phyloP scores from a whole-genome alignment of 2,329 filamentous ascomycete genomes.

The Blastomyces emzantsi region DNA sequence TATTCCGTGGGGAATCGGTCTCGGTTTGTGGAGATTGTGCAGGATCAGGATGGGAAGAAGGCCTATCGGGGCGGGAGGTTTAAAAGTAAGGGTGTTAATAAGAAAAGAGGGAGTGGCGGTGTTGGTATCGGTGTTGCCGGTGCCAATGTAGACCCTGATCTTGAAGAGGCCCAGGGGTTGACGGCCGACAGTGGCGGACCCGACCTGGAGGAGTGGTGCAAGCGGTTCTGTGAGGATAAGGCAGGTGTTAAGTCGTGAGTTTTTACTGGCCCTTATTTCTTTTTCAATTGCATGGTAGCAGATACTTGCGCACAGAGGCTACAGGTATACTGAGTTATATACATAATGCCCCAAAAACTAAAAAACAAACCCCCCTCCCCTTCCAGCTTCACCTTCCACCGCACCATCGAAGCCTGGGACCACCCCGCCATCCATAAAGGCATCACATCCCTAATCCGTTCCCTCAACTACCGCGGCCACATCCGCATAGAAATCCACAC shows the following conservation, averaged over 20 bases:
- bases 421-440: conserved; percentile 20
- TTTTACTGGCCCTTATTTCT: neutral
- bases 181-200: conserved; percentile 17
- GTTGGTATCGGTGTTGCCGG: too few relatives aligned
- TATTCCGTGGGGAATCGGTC: neutral
- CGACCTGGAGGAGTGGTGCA: conserved; percentile 25
- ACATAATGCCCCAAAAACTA: conserved; percentile 5
- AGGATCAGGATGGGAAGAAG: conserved; percentile 20
- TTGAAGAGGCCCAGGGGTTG: conserved; percentile 14
- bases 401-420: conserved; percentile 22
- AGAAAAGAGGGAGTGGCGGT: conserved; percentile 7
- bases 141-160: conserved; percentile 7
- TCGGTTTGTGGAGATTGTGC: conserved; percentile 14
- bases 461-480: conserved; percentile 30
- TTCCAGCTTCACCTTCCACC: conserved; percentile 24
- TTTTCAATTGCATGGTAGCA: neutral
- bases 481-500: conserved; percentile 21
- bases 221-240: conserved; percentile 30
- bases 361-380: conserved; percentile 22
- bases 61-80: conserved; percentile 23
- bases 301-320: neutral
- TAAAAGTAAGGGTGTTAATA: conserved; percentile 12
- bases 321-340: neutral
- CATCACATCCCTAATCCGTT: conserved; percentile 30
- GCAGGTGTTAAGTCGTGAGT: conserved; percentile 31